These are phyloP conservation scores for Beauveria pseudobassiana DNA, from an alignment of 2,329 filamentous ascomycete genomes.

Conservation along the genomic window DNA sequence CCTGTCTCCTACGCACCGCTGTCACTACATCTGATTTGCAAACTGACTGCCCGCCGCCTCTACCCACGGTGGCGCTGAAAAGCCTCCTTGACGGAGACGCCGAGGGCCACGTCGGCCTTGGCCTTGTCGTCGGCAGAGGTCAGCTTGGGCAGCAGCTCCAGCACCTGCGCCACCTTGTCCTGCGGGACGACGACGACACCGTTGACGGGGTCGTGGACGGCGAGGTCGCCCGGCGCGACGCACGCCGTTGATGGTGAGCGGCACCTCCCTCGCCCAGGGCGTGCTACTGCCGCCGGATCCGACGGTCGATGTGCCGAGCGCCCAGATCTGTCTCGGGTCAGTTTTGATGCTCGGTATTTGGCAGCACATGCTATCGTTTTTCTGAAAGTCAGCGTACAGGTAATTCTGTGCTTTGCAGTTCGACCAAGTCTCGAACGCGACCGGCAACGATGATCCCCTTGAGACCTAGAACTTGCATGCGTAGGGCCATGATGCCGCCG, in stretches of 20 bases:
- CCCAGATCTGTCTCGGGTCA: constrained; percentile 40
- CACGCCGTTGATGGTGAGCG: constrained; percentile 36
- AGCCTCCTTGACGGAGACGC: constrained; percentile 56
- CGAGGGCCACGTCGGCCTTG: constrained; percentile 56
- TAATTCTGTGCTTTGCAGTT: constrained; percentile 47
- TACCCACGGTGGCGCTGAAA: constrained; percentile 49
- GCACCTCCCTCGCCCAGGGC: constrained; percentile 45
- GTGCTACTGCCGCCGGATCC: constrained; percentile 49
- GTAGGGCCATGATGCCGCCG: constrained; percentile 68
- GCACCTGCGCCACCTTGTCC: constrained; percentile 49
- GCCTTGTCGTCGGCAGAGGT: constrained; percentile 49
- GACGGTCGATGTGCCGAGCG: constrained; percentile 48
- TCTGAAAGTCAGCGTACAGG: constrained; percentile 37
- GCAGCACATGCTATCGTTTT: background rate
- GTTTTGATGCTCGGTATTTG: background rate
- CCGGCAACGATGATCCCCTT: constrained; percentile 60
- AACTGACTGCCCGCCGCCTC: no score
- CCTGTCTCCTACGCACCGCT: background rate
- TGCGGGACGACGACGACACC: constrained; percentile 62
- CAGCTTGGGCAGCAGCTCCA: constrained; percentile 50
- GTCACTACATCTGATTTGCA: background rate
- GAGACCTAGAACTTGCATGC: constrained; percentile 57
- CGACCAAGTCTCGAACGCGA: constrained; percentile 57
- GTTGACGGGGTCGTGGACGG: constrained; percentile 63
- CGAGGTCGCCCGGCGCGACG: constrained; percentile 52